phyloP scores from a whole-genome alignment of 768 basidiomycete species.

The Suillus subalutaceus region DNA sequence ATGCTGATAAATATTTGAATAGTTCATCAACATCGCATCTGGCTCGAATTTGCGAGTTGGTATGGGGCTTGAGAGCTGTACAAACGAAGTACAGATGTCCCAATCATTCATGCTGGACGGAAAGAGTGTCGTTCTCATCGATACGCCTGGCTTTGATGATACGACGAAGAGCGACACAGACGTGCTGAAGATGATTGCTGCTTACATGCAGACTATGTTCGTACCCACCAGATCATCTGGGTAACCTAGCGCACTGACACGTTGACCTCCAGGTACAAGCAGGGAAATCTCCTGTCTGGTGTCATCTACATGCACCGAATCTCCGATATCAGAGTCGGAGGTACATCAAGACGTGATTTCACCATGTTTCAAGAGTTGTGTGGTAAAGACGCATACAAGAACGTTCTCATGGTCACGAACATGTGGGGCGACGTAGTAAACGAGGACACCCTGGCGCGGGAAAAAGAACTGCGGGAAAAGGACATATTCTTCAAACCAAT shows the following conservation, averaged over 20 bases:
- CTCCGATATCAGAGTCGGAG: constrained; percentile 50
- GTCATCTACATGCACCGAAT: constrained; percentile 60
- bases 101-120: constrained; percentile 31
- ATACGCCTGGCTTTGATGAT: constrained; percentile 69
- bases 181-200: constrained; percentile 54
- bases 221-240: constrained; percentile 6
- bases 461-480: constrained; percentile 44
- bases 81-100: constrained; percentile 35
- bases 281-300: constrained; percentile 43
- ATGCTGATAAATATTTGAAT: constrained; percentile 3
- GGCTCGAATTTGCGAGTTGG: constrained; percentile 36
- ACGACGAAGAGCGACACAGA: constrained; percentile 51
- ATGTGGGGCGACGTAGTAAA: constrained; percentile 53
- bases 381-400: constrained; percentile 51
- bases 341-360: constrained; percentile 50
- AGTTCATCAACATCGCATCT: constrained; percentile 42
- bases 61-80: constrained; percentile 39
- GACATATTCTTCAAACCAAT: constrained; percentile 53
- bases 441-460: constrained; percentile 41
- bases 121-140: constrained; percentile 50
- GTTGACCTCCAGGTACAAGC: constrained; percentile 30
- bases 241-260: constrained; percentile 14
- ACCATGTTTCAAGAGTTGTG: constrained; percentile 56
- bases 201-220: constrained; percentile 35
- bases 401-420: constrained; percentile 54